Base-by-base conservation (phyloP, 176 grass and related monocot genomes). In the Puccinellia tenuiflora region DNA sequence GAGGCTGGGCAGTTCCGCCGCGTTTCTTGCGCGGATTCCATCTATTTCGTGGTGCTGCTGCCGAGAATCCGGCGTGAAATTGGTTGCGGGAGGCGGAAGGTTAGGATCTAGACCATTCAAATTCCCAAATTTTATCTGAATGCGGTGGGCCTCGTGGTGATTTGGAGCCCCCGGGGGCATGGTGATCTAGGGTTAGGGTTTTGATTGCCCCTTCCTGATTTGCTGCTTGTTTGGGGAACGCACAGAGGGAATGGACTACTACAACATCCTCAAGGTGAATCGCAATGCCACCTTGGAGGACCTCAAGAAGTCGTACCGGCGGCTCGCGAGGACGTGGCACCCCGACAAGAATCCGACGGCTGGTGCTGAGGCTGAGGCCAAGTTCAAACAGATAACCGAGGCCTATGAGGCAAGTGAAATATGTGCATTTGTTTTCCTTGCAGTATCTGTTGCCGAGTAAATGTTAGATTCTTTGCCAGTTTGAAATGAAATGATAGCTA, bases 241-340 rank as follows among this genome's bases (percentile, higher is more conserved):
- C 69, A 24, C 4, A 65, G 78, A 64, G 79, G 82, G 71, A 55
- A 90, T 97, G 86, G 91, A 97, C 73, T 91, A 97, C 83, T 97
- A 97, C 84, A 93, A 93, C 81, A 90, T 97, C 65, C 86, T 97
- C 45, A 92, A 89, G 83, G 88, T 97, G 86, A 90, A 97, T 43
- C 91, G 81, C 40, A 88, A 87, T 77, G 94, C 84, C 21, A 84
- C 88, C 38, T 5, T 73, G 51, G 88, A 89, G 28, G 94, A 85
- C 53, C 84, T 93, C 59, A 97, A 91, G 91, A 92, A 92, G 61
- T 90, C 91, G 12, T 97, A 91, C 43, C 55, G 83, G 63, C 80
- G 87, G 81, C 91, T 97, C 10, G 94, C 94, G 0, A 91, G 90
- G 81, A 93, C 53, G 9, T 97, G 91, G 94, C 94, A 97, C 40